phyloP scores from a whole-genome alignment of 441 rosid species.

The Arabidopsis lyrata region DNA sequence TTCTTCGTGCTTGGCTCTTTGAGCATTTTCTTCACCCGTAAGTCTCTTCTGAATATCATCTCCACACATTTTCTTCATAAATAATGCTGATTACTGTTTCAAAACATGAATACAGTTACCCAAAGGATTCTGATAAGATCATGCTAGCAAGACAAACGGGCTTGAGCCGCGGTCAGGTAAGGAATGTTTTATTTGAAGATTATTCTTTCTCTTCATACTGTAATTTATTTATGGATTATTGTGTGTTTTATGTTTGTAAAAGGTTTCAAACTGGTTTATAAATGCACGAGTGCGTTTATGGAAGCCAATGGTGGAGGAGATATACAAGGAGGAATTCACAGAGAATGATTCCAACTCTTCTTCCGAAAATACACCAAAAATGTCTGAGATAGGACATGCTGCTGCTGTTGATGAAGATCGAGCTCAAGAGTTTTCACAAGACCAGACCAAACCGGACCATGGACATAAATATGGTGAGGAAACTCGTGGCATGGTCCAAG shows the following conservation, averaged over 20 bases:
- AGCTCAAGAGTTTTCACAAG: constrained; percentile 47
- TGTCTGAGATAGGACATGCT: constrained; percentile 44
- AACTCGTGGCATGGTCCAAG: constrained; percentile 54
- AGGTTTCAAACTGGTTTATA: constrained; percentile 95
- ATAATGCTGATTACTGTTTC: constrained; percentile 5
- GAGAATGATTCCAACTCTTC: constrained; percentile 83
- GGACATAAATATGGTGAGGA: constrained; percentile 52
- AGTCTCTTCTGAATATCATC: constrained; percentile 28
- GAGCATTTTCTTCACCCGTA: constrained; percentile 99
- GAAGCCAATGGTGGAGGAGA: constrained; percentile 99
- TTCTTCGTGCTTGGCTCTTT: constrained; percentile 98
- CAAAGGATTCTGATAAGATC: constrained; percentile 96
- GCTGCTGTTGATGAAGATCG: constrained; percentile 27
- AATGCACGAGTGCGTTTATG: constrained; percentile 95
- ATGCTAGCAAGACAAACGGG: constrained; percentile 97
- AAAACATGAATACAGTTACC: constrained; percentile 70
- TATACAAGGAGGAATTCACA: constrained; percentile 90
- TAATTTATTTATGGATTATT: not conserved
- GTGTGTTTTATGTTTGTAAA: constrained; percentile 18
- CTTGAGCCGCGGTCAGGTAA: constrained; percentile 96
- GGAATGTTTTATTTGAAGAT: constrained; percentile 1
- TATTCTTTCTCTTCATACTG: not conserved
- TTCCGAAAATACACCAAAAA: constrained; percentile 65
- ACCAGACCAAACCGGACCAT: constrained; percentile 46
- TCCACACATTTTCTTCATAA: not conserved